Evolutionary conservation across 2,329 filamentous ascomycete genomes (phyloP).

Genomic region (Tolypocladium nubicola): DNA sequence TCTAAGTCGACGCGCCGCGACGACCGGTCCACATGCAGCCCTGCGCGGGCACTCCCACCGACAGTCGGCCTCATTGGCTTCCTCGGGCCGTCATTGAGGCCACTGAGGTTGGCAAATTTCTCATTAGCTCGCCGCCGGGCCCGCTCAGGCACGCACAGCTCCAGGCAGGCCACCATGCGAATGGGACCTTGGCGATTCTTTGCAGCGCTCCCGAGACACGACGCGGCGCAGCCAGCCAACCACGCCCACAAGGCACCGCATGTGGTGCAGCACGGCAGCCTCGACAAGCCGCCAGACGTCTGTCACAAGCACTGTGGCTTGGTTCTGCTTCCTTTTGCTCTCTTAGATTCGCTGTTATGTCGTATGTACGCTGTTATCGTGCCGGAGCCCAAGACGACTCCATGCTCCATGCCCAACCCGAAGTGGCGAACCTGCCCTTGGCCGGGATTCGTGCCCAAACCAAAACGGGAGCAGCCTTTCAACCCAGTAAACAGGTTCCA

Average conservation of each 20-base stretch:
- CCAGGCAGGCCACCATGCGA: not conserved
- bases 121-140: not conserved
- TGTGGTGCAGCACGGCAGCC: not conserved
- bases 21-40: not conserved
- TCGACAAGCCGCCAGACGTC: not conserved
- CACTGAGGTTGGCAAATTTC: not conserved
- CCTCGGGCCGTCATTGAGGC: not conserved
- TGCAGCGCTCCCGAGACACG: not conserved
- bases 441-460: not conserved
- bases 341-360: not conserved
- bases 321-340: not conserved
- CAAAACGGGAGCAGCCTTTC: not conserved
- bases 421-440: not conserved
- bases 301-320: not conserved
- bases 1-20: not conserved
- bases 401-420: not conserved
- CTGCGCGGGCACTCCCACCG: not conserved
- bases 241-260: not conserved
- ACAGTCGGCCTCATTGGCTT: not conserved
- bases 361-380: not conserved
- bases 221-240: not conserved
- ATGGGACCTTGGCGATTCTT: not conserved
- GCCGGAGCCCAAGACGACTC: not conserved
- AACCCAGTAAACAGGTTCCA: not conserved
- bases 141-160: not conserved